Evolutionary conservation across 2,329 filamentous ascomycete genomes (phyloP), one percentile per base, ranked within the genome.

Genomic region (Pseudocercospora eumusae): DNA sequence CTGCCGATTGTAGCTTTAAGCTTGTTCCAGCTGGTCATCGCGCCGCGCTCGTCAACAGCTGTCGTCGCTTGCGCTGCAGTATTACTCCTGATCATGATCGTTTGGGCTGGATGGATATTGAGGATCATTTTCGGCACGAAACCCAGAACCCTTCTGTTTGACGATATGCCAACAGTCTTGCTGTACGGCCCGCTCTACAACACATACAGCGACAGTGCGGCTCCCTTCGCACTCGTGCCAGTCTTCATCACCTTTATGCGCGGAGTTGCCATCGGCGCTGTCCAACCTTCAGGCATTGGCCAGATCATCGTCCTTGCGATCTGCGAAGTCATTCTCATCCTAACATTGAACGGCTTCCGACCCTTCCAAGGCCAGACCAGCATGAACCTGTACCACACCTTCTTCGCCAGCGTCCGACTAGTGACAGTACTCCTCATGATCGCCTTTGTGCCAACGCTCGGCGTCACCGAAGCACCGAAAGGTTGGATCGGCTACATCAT

Each of bases 401-500:
- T 92, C 65, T 96, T 97, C 75, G 86, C 92, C 0, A 79, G 84
- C 1, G 80, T 96, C 13, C 87, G 95, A 33, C 88, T 97, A 31
- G 78, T 91, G 53, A 89, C 89, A 0, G 74, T 78, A 15, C 71
- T 82, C 13, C 76, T 83, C 3, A 80, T 76, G 61, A 76, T 82
- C 20, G 79, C 93, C 0, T 99, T 99, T 75, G 86, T 93, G 11
- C 92, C 93, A 1, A 89, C 89, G 0, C 82, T 99, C 2, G 88
- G 87, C 21, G 88, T 97, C 4, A 84, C 85, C 0, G 89, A 96
- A 71, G 86, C 89, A 0, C 81, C 90, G 0, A 96, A 93, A 74
- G 92, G 93, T 4, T 99, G 95, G 95, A 90, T 98, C 68, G 95
- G 93, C 40, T 99, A 99, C 74, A 86, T 88, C 25, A 96, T 98